A percentile compares a stretch with the other conserved stretches of the same genome.
Conservation (phyloP, 768 basidiomycete species). For the Russula sp. region DNA sequence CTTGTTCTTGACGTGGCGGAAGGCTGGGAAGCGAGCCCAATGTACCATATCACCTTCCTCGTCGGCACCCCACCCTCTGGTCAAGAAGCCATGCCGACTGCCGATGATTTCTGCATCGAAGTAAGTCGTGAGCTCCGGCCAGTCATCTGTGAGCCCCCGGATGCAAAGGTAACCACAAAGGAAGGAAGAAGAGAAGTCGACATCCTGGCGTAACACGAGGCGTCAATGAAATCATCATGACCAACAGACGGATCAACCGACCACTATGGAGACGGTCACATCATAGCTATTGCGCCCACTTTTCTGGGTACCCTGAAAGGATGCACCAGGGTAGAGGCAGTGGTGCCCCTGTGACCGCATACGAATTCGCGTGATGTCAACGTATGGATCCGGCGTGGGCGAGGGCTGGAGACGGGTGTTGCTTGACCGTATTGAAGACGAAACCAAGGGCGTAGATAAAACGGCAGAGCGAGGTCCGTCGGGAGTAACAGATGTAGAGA, state of each 20-base stretch:
- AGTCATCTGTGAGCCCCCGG: slow-evolving; percentile 85
- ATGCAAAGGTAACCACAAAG: slow-evolving; percentile 92
- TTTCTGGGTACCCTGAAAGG: slow-evolving; percentile 89
- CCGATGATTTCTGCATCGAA: slow-evolving; percentile 97
- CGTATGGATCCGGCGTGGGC: slow-evolving; percentile 42
- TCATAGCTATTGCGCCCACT: slow-evolving; percentile 92
- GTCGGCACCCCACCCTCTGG: slow-evolving; percentile 83
- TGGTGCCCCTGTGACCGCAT: slow-evolving; percentile 65
- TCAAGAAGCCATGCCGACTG: slow-evolving; percentile 82
- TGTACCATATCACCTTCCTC: slow-evolving; percentile 91
- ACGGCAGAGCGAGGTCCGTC: slow-evolving; percentile 18
- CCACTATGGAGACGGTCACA: slow-evolving; percentile 86
- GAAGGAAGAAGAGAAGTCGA: slow-evolving; percentile 79
- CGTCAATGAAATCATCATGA: slow-evolving; percentile 1
- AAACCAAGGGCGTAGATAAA: slow-evolving; percentile 21
- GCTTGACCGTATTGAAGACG: slow-evolving; percentile 24
- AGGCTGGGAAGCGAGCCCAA: slow-evolving; percentile 90
- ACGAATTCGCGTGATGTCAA: slow-evolving; percentile 72
- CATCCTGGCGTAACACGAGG: slow-evolving; percentile 48
- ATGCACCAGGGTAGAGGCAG: slow-evolving; percentile 81
- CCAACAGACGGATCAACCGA: slow-evolving; percentile 37
- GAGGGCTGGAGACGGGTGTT: slow-evolving; percentile 18
- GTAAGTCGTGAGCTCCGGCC: slow-evolving; percentile 93
- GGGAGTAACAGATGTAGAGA: slow-evolving; percentile 37
- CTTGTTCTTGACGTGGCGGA: slow-evolving; percentile 73